These are phyloP conservation scores for Spinellus fusiger DNA, from an alignment of 192 early-diverging fungal species.

Conservation along the genomic window DNA sequence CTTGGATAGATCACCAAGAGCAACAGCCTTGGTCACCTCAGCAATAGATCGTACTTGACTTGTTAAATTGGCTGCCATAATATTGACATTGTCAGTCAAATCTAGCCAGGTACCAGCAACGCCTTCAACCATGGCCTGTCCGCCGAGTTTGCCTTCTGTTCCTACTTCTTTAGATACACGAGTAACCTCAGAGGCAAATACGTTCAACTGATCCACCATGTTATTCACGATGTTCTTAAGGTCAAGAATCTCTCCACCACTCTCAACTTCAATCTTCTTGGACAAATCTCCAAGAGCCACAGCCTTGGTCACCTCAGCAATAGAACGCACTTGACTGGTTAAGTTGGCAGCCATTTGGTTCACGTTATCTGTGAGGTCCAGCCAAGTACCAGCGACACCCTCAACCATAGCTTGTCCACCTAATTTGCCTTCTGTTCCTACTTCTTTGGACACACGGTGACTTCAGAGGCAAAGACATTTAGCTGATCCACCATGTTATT, in stretches of 20 bases:
- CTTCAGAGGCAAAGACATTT: slow-evolving; percentile 44
- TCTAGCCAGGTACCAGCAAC: slow-evolving; percentile 2
- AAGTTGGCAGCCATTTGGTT: slow-evolving; percentile 53
- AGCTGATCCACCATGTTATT: slow-evolving; percentile 54
- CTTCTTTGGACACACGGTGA: slow-evolving; percentile 47
- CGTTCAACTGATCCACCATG: slow-evolving; percentile 1
- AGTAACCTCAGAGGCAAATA: slow-evolving; percentile 1
- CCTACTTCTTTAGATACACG: slow-evolving; percentile 6
- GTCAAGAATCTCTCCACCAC: slow-evolving; percentile 1
- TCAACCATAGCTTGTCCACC: slow-evolving; percentile 50
- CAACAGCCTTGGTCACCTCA: slow-evolving; percentile 45
- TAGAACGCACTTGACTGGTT: background rate
- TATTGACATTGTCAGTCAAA: background rate
- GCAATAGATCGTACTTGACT: slow-evolving; percentile 50
- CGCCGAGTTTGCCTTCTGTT: slow-evolving; percentile 3
- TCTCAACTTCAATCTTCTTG: slow-evolving; percentile 9
- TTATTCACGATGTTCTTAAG: slow-evolving; percentile 5
- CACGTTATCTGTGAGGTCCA: slow-evolving; percentile 50
- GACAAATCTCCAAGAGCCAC: background rate
- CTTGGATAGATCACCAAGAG: slow-evolving; percentile 41
- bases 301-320: slow-evolving; percentile 3
- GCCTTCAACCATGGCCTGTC: background rate
- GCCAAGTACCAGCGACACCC: slow-evolving; percentile 45
- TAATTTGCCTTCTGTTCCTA: slow-evolving; percentile 50
- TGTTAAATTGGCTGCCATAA: slow-evolving; percentile 19